A percentile compares a stretch with the other conserved stretches of the same genome.
Conservation (phyloP, 148 eudicot species). For the Rhododendron ferrugineum region DNA sequence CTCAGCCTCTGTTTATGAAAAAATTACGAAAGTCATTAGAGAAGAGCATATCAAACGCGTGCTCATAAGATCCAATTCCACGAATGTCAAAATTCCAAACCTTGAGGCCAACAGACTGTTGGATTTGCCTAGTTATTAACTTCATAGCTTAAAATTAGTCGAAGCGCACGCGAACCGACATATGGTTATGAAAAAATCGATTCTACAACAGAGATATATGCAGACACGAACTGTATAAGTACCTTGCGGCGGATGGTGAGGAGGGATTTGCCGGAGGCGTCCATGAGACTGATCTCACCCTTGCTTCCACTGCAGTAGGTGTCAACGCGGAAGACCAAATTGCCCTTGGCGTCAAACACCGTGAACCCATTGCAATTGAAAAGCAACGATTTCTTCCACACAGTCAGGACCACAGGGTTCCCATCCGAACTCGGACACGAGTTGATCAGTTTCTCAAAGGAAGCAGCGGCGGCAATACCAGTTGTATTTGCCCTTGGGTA, state of each 20-base stretch:
- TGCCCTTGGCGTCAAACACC: conserved; percentile 56
- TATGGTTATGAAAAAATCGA: background rate
- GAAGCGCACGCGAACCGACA: too few relatives aligned
- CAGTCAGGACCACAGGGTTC: conserved; percentile 38
- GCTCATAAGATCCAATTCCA: too few relatives aligned
- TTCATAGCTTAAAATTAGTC: background rate
- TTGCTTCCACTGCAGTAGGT: conserved; percentile 40
- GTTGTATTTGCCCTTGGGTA: conserved; percentile 18
- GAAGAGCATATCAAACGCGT: background rate
- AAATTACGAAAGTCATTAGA: background rate
- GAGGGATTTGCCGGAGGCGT: conserved; percentile 57
- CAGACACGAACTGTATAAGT: background rate
- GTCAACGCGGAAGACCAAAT: conserved; percentile 70
- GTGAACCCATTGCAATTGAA: conserved; percentile 72
- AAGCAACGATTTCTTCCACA: conserved; percentile 71
- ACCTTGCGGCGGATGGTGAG: conserved; percentile 88
- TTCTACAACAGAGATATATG: background rate
- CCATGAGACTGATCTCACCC: conserved; percentile 57
- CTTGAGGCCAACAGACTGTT: too few relatives aligned
- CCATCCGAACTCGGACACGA: background rate
- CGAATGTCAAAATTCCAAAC: too few relatives aligned
- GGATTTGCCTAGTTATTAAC: too few relatives aligned
- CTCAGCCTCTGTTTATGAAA: conserved; percentile 40
- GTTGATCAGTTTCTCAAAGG: background rate
- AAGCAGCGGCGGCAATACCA: background rate